Evolutionary conservation across 2,329 filamentous ascomycete genomes (phyloP), one percentile per base, ranked within the genome.

Genomic region (Phoma sp.): DNA sequence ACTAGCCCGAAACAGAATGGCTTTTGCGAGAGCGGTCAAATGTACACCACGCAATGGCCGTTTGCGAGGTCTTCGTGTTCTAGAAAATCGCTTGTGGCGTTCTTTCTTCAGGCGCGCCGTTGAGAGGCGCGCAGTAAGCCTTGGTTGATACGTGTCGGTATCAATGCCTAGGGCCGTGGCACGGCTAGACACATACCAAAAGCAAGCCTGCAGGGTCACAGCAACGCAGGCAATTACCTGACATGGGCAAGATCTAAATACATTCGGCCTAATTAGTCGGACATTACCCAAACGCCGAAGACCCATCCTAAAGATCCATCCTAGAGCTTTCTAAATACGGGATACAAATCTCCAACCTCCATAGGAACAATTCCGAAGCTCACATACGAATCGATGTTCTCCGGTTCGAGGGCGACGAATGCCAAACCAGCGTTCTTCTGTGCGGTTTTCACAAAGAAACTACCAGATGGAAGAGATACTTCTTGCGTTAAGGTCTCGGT

Each of bases 361-460:
- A 76, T 36, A 7, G 71, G 70, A 23, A 76, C 66, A 24, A 75
- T 69, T 4, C 68, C 68, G 55, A 72, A 74, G 7, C 67, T 72
- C 3, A 75, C 72, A 55, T 71, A 75, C 4, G 65, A 70, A 40
- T 75, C 72, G 27, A 72, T 70, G 14, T 71, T 70, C 59, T 76
- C 73, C 4, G 73, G 74, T 53, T 76, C 72, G 5, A 75, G 57
- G n/a, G 71, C 64, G 23, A 72, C 68, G 57, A 75, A 74, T 2
- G 74, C 72, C 14, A 75, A 29, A 0, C 65, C 73, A 1, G 72
- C 70, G 35, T 75, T 75, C 59, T 74, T 75, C 62, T 76, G 74
- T 50, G 61, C 61, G 23, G 65, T 68, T 32, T 62, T 68, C 8
- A 76, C 63, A 14, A 62, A 66, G 50, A 72, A 76, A 27, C 70